Percentiles rank a stretch among this genome's conserved stretches.
These are phyloP conservation scores for Populus hybrid DNA, from an alignment of 441 rosid species.

Conservation along the genomic window DNA sequence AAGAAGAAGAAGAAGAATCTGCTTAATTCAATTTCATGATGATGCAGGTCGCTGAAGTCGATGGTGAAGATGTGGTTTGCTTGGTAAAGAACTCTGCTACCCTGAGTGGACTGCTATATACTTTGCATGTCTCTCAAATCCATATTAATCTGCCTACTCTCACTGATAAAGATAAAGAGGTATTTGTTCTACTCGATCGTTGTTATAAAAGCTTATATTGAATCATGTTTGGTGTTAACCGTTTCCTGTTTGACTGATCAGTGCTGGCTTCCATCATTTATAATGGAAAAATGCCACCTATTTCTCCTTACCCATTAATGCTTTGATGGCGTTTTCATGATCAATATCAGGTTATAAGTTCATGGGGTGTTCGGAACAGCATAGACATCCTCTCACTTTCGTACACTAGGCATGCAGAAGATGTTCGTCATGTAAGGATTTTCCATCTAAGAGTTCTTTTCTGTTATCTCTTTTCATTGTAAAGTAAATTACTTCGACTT, in stretches of 20 bases:
- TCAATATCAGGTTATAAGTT: slow-evolving; percentile 43
- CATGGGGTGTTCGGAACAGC: slow-evolving; percentile 54
- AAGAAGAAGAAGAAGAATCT: background rate
- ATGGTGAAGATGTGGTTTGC: slow-evolving; percentile 60
- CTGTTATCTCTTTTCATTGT: slow-evolving; percentile 1
- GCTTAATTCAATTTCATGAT: slow-evolving; percentile 6
- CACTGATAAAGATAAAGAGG: slow-evolving; percentile 44
- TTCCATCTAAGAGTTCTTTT: slow-evolving; percentile 1
- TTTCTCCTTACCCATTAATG: background rate
- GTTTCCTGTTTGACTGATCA: slow-evolving; percentile 5
- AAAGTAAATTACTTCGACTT: background rate
- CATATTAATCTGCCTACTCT: slow-evolving; percentile 32
- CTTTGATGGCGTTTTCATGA: background rate
- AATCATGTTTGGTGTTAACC: background rate
- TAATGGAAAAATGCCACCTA: background rate
- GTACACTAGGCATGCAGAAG: slow-evolving; percentile 52
- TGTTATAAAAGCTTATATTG: background rate
- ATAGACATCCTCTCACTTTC: slow-evolving; percentile 59
- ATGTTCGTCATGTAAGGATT: slow-evolving; percentile 45
- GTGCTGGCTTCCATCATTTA: background rate
- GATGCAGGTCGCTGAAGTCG: slow-evolving; percentile 44
- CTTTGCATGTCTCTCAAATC: slow-evolving; percentile 62
- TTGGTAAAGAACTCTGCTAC: slow-evolving; percentile 54
- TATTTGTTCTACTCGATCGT: slow-evolving; percentile 10
- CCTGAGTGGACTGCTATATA: slow-evolving; percentile 46